Conservation (phyloP, 1,139 yeast species). For the Pneumocystis carinii region DNA sequence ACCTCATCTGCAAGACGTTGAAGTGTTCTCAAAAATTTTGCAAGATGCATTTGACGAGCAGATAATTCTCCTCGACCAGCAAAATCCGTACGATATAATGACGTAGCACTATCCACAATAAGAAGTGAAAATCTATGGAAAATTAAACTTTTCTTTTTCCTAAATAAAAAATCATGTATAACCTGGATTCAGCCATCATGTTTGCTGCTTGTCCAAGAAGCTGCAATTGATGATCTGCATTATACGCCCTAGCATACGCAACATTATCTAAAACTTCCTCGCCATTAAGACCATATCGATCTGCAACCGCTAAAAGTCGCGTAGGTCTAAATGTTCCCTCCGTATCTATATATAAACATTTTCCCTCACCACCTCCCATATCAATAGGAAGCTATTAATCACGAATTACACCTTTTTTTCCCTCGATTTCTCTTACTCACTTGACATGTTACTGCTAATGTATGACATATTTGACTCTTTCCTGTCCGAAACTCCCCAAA, state of each 20-base stretch:
- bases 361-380: constrained; percentile 98
- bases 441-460: constrained; percentile 92
- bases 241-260: constrained; percentile 93
- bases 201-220: constrained; percentile 79
- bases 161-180: constrained; percentile 27
- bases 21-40: constrained; percentile 77
- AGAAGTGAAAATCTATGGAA: constrained; percentile 34
- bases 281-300: constrained; percentile 84
- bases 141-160: background rate
- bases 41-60: constrained; percentile 89
- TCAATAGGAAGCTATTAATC: constrained; percentile 56
- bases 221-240: constrained; percentile 89
- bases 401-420: background rate
- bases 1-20: constrained; percentile 84
- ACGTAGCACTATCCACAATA: constrained; percentile 93
- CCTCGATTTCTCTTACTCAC: background rate
- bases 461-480: constrained; percentile 90
- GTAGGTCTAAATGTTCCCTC: constrained; percentile 95
- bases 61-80: constrained; percentile 93
- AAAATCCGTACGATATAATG: constrained; percentile 85
- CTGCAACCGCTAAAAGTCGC: constrained; percentile 76
- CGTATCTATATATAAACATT: constrained; percentile 88
- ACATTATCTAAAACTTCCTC: constrained; percentile 90
- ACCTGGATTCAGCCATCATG: constrained; percentile 87
- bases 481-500: constrained; percentile 98